Evolutionary conservation across 2,329 filamentous ascomycete genomes (phyloP).

Genomic region (Didymella pomorum): DNA sequence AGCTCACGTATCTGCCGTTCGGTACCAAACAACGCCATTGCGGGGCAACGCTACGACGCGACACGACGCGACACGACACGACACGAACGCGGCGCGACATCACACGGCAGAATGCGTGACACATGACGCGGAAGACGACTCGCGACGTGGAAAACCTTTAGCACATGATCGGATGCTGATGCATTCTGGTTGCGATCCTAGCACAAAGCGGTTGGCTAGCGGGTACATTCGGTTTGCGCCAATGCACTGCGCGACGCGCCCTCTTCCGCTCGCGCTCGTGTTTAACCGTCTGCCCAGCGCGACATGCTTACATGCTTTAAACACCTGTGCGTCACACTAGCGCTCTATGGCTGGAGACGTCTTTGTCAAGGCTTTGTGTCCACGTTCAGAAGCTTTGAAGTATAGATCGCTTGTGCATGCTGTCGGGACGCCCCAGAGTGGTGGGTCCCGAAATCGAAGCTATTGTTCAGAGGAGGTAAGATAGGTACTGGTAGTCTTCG

Average conservation of each 20-base stretch:
- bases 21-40: not conserved
- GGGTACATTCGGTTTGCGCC: not conserved
- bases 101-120: not conserved
- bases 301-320: not conserved
- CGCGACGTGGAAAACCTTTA: not conserved
- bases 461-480: no score
- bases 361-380: no score
- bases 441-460: no score
- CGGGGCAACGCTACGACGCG: not conserved
- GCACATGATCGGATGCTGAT: not conserved
- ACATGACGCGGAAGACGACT: not conserved
- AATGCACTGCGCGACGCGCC: not conserved
- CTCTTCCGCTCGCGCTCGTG: not conserved
- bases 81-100: not conserved
- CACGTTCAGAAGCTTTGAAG: no score
- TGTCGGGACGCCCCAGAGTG: no score
- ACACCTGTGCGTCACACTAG: not conserved
- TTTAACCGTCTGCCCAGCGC: not conserved
- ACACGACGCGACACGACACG: not conserved
- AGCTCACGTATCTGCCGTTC: not conserved
- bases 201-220: not conserved
- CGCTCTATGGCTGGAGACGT: no score
- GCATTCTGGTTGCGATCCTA: no score
- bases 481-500: no score
- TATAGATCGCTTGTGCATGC: no score